A percentile compares a stretch with the other conserved stretches of the same genome.
These are phyloP conservation scores for Fusarium tuaranense DNA, from an alignment of 2,329 filamentous ascomycete species.

Conservation along the genomic window DNA sequence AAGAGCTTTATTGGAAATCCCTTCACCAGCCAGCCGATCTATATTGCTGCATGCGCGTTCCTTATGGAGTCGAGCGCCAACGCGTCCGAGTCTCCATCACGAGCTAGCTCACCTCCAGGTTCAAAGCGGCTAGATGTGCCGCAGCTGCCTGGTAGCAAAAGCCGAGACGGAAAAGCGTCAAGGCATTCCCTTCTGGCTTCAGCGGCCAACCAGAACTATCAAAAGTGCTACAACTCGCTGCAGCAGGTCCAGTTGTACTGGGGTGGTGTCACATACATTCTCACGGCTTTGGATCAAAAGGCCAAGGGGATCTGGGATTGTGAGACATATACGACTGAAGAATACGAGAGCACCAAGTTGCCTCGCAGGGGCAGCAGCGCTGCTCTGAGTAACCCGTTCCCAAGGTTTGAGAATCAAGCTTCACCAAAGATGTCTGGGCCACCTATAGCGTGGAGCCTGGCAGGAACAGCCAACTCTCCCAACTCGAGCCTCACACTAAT, in stretches of 20 bases:
- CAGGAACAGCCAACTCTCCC: slow-evolving; percentile 86
- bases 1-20: slow-evolving; percentile 90
- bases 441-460: slow-evolving; percentile 86
- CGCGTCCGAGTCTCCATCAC: slow-evolving; percentile 70
- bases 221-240: slow-evolving; percentile 85
- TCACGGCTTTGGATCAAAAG: slow-evolving; percentile 88
- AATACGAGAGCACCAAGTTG: slow-evolving; percentile 78
- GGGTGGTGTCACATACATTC: slow-evolving; percentile 87
- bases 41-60: slow-evolving; percentile 91
- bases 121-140: slow-evolving; percentile 11
- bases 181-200: slow-evolving; percentile 84
- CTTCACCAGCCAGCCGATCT: slow-evolving; percentile 91
- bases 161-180: slow-evolving; percentile 54
- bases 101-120: slow-evolving; percentile 64
- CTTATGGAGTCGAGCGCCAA: slow-evolving; percentile 83
- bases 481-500: slow-evolving; percentile 86
- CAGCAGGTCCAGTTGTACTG: slow-evolving; percentile 86
- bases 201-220: slow-evolving; percentile 88
- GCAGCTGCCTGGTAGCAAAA: slow-evolving; percentile 8
- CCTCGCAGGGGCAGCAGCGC: slow-evolving; percentile 57
- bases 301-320: slow-evolving; percentile 87
- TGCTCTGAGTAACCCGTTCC: slow-evolving; percentile 54
- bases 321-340: slow-evolving; percentile 75
- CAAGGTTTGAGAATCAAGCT: slow-evolving; percentile 57
- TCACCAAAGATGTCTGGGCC: slow-evolving; percentile 61